Percentiles rank a stretch among this genome's conserved stretches.
These are phyloP conservation scores for Solidago caesia DNA, from an alignment of 129 eudicot genomes.

Conservation along the genomic window DNA sequence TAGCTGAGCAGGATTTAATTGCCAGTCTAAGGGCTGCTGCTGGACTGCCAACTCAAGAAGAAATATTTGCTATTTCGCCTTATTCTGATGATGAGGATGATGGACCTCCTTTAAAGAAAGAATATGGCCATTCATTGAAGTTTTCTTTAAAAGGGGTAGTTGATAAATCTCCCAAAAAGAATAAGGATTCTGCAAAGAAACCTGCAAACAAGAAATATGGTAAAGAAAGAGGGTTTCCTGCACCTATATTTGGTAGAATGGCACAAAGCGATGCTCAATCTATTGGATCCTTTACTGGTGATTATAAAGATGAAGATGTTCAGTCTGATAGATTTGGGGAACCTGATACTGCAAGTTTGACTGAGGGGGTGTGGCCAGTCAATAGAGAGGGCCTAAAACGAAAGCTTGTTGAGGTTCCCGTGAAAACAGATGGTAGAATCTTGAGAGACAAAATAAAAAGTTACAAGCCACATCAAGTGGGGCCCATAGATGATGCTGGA, in stretches of 20 bases:
- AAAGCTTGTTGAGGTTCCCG: conserved; percentile 52
- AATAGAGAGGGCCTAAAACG: conserved; percentile 46
- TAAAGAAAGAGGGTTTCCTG: conserved; percentile 51
- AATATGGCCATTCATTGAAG: conserved; percentile 66
- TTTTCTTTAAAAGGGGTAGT: conserved; percentile 72
- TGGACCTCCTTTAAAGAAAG: conserved; percentile 59
- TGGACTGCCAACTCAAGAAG: conserved; percentile 93
- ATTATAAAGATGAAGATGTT: conserved; percentile 49
- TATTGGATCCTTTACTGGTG: conserved; percentile 40
- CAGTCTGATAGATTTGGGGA: conserved; percentile 39
- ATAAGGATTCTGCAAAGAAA: conserved; percentile 59
- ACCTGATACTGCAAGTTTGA: conserved; percentile 50
- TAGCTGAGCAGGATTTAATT: conserved; percentile 68
- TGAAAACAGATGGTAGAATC: conserved; percentile 30
- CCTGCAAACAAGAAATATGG: conserved; percentile 59
- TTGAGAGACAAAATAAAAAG: conserved; percentile 52
- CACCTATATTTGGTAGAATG: conserved; percentile 31
- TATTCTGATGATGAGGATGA: conserved; percentile 90
- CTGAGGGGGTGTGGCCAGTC: conserved; percentile 42
- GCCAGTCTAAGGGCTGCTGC: conserved; percentile 89
- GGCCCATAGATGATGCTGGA: conserved; percentile 35
- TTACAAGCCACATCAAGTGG: conserved; percentile 36
- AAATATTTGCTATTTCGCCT: conserved; percentile 77
- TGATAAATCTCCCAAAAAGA: conserved; percentile 72
- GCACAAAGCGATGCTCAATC: conserved; percentile 48